Percentiles rank a stretch among this genome's conserved stretches.
phyloP scores from a whole-genome alignment of 805 yeast genomes.

The Scheffersomyces lignosus region DNA sequence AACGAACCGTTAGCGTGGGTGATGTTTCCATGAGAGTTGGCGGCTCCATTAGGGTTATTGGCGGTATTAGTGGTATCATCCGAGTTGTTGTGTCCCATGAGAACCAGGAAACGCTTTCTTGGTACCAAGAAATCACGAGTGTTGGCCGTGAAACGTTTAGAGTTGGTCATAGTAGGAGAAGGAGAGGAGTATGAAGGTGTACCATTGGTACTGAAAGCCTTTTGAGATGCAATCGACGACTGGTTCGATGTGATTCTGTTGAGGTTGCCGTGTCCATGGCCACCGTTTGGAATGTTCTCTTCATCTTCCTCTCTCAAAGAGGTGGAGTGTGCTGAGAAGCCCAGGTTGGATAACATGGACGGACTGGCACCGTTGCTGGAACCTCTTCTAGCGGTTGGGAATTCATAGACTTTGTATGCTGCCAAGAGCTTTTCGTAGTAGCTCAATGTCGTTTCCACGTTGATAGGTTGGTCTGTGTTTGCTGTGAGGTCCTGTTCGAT shows the following conservation, averaged over 20 bases:
- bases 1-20: constrained; percentile 5
- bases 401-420: constrained; percentile 34
- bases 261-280: constrained; percentile 10
- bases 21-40: not conserved
- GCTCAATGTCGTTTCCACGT: constrained; percentile 19
- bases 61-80: not conserved
- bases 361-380: too few species aligned
- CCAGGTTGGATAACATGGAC: constrained; percentile 6
- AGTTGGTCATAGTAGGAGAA: not conserved
- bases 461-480: constrained; percentile 13
- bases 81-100: not conserved
- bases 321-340: not conserved
- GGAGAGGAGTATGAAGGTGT: not conserved
- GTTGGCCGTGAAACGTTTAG: constrained; percentile 3
- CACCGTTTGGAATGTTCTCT: too few species aligned
- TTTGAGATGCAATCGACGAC: constrained; percentile 4
- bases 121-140: constrained; percentile 1
- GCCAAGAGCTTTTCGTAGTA: constrained; percentile 32
- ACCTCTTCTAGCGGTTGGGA: constrained; percentile 14
- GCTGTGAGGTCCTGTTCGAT: constrained; percentile 19
- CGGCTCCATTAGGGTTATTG: not conserved
- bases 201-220: not conserved
- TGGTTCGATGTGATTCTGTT: constrained; percentile 13
- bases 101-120: not conserved
- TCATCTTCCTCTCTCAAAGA: constrained; percentile 19